Conservation (phyloP, 2,329 filamentous ascomycete genomes). For the Verticillium dahliae region DNA sequence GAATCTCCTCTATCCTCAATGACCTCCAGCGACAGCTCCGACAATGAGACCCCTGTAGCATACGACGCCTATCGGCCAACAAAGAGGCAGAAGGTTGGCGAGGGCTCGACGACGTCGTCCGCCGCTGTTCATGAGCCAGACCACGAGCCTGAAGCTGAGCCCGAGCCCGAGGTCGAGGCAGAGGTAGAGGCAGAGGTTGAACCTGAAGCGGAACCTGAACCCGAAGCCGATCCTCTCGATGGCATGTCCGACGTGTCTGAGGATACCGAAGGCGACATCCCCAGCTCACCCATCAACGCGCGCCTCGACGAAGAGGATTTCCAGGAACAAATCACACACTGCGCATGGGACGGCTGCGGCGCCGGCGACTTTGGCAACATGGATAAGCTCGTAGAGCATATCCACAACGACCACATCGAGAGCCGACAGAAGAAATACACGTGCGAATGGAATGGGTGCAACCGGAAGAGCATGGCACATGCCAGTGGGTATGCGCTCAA, state of each 20-base stretch:
- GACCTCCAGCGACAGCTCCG: slow-evolving; percentile 10
- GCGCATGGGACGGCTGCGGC: slow-evolving; percentile 70
- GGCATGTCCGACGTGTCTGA: slow-evolving; percentile 72
- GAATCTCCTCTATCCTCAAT: slow-evolving; percentile 11
- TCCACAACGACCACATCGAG: slow-evolving; percentile 91
- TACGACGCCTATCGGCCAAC: slow-evolving; percentile 24
- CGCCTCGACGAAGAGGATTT: slow-evolving; percentile 67
- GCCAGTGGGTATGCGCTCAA: slow-evolving; percentile 93
- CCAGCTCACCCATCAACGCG: slow-evolving; percentile 62
- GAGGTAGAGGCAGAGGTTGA: slow-evolving; percentile 21
- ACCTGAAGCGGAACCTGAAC: slow-evolving; percentile 37
- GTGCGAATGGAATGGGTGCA: slow-evolving; percentile 95
- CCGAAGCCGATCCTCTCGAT: slow-evolving; percentile 46
- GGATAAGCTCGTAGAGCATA: slow-evolving; percentile 75
- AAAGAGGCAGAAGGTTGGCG: slow-evolving; percentile 28
- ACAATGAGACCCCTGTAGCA: slow-evolving; percentile 10
- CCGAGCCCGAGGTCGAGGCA: slow-evolving; percentile 39
- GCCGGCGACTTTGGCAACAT: slow-evolving; percentile 70
- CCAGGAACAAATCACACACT: slow-evolving; percentile 71
- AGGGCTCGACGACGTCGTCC: slow-evolving; percentile 33
- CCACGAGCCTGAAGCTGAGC: slow-evolving; percentile 26
- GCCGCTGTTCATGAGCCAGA: slow-evolving; percentile 24
- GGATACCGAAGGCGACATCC: slow-evolving; percentile 82
- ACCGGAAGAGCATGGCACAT: slow-evolving; percentile 81
- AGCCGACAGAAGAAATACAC: slow-evolving; percentile 92